Evolutionary conservation across 2,329 filamentous ascomycete genomes (phyloP).

Genomic region (Fusarium falciforme): DNA sequence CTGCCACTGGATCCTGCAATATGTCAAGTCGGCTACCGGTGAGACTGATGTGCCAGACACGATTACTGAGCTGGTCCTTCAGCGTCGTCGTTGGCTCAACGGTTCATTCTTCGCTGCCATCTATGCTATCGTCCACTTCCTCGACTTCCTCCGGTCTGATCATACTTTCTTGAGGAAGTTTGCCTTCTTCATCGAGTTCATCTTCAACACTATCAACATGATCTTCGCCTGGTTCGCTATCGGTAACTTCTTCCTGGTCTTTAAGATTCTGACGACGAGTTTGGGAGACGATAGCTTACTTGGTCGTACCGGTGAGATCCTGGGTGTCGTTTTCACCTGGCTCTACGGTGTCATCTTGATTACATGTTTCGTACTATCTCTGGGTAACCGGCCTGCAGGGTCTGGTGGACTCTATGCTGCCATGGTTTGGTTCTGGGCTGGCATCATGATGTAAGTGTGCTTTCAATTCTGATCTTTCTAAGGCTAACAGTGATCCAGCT

Average conservation of each 20-base stretch:
- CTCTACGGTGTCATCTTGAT: slow-evolving; percentile 91
- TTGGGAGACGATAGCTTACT: slow-evolving; percentile 77
- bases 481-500: slow-evolving; percentile 60
- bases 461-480: neutral
- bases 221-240: slow-evolving; percentile 99
- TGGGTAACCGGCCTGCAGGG: slow-evolving; percentile 94
- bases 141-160: slow-evolving; percentile 93
- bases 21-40: slow-evolving; percentile 96
- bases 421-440: slow-evolving; percentile 98
- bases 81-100: slow-evolving; percentile 97
- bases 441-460: slow-evolving; percentile 86
- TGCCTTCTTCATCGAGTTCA: slow-evolving; percentile 91
- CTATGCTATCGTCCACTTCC: slow-evolving; percentile 94
- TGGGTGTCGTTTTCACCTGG: slow-evolving; percentile 95
- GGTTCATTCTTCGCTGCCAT: slow-evolving; percentile 98
- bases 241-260: slow-evolving; percentile 98
- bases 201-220: slow-evolving; percentile 96
- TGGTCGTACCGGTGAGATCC: slow-evolving; percentile 79
- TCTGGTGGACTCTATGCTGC: slow-evolving; percentile 94
- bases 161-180: slow-evolving; percentile 89
- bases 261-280: slow-evolving; percentile 93
- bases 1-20: slow-evolving; percentile 96
- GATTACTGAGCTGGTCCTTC: slow-evolving; percentile 94
- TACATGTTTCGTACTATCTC: slow-evolving; percentile 92
- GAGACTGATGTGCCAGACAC: slow-evolving; percentile 97